These are phyloP conservation scores for Hansenula lynferdii DNA, from an alignment of 1,139 yeast species.

Conservation along the genomic window DNA sequence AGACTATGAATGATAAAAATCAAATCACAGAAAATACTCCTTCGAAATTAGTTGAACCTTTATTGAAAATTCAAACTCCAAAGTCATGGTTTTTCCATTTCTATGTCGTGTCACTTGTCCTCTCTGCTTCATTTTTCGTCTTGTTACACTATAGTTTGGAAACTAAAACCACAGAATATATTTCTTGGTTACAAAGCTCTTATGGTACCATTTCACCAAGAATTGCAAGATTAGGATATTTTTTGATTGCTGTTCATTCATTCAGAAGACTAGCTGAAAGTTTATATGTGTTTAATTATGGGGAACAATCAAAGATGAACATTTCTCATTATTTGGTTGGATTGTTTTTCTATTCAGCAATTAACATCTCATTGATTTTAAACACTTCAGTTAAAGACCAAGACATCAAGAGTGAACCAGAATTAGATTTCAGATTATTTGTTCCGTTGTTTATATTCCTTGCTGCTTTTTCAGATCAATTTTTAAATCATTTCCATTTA, in stretches of 20 bases:
- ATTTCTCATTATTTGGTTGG: slow-evolving; percentile 76
- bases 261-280: slow-evolving; percentile 65
- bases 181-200: slow-evolving; percentile 4
- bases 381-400: slow-evolving; percentile 22
- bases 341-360: slow-evolving; percentile 50
- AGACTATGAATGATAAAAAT: slow-evolving; percentile 23
- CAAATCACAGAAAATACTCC: neutral
- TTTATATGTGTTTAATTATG: slow-evolving; percentile 41
- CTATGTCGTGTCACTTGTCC: slow-evolving; percentile 27
- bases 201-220: slow-evolving; percentile 17
- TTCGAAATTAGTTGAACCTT: slow-evolving; percentile 9
- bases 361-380: slow-evolving; percentile 30
- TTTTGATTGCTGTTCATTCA: slow-evolving; percentile 49
- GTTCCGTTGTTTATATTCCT: slow-evolving; percentile 14
- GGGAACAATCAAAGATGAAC: slow-evolving; percentile 56
- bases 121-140: slow-evolving; percentile 11
- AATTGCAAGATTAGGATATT: slow-evolving; percentile 21
- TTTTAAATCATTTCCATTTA: slow-evolving; percentile 52
- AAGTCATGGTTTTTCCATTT: slow-evolving; percentile 43
- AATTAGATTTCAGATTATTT: slow-evolving; percentile 9
- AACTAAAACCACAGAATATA: neutral
- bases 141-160: slow-evolving; percentile 6
- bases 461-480: slow-evolving; percentile 52
- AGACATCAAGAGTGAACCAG: slow-evolving; percentile 9
- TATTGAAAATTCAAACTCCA: slow-evolving; percentile 35